phyloP scores from a whole-genome alignment of 495 filamentous ascomycete species.

The Hypoxylon intermedium region DNA sequence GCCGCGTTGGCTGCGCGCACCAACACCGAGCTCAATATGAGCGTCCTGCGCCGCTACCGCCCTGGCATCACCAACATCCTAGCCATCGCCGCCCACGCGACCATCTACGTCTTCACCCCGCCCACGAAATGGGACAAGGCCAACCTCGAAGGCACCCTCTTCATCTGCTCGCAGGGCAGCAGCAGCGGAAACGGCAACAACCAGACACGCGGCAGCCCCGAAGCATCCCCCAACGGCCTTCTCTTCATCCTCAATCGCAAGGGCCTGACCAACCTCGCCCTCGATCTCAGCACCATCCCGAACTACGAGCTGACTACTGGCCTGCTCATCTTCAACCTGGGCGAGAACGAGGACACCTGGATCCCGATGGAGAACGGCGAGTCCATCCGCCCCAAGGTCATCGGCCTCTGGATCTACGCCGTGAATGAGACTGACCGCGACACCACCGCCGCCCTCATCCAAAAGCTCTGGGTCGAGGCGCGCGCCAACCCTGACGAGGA shows the following conservation, averaged over 20 bases:
- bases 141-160: slow-evolving; percentile 79
- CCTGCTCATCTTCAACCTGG: slow-evolving; percentile 54
- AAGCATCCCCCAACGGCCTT: slow-evolving; percentile 39
- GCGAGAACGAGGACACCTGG: slow-evolving; percentile 29
- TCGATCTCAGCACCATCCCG: slow-evolving; percentile 50
- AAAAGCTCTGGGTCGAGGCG: slow-evolving; percentile 49
- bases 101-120: slow-evolving; percentile 77
- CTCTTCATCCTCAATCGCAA: slow-evolving; percentile 58
- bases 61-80: slow-evolving; percentile 70
- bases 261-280: slow-evolving; percentile 50
- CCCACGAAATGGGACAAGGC: slow-evolving; percentile 75
- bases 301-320: slow-evolving; percentile 52
- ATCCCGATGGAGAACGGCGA: slow-evolving; percentile 42
- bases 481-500: slow-evolving; percentile 28
- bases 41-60: slow-evolving; percentile 77
- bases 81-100: slow-evolving; percentile 77
- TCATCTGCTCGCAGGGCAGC: slow-evolving; percentile 68
- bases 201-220: not conserved
- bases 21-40: slow-evolving; percentile 82
- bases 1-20: slow-evolving; percentile 61
- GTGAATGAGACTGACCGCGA: slow-evolving; percentile 41
- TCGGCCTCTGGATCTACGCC: slow-evolving; percentile 58
- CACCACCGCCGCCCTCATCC: slow-evolving; percentile 45
- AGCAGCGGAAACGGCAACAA: slow-evolving; percentile 10
- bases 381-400: slow-evolving; percentile 39